A percentile compares a stretch with the other conserved stretches of the same genome.
Conservation (phyloP, 2,329 filamentous ascomycete species). For the Pleurostoma richardsiae region DNA sequence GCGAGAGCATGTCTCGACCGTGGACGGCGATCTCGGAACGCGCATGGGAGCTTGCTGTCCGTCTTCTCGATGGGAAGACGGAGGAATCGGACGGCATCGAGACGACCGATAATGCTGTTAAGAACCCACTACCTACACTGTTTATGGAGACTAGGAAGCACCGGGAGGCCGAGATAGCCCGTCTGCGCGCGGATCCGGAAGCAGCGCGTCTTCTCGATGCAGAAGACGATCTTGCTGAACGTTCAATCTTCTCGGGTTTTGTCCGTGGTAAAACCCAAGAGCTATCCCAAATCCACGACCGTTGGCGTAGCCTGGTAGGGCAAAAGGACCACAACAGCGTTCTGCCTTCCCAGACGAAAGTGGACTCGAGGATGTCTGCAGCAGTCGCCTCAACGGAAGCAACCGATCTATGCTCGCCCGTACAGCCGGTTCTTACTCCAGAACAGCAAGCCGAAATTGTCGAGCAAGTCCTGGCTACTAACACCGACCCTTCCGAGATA, state of each 20-base stretch:
- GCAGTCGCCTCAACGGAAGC: too few species aligned
- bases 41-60: background rate
- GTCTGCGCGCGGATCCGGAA: background rate
- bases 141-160: background rate
- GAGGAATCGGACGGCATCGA: background rate
- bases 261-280: background rate
- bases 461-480: too few species aligned
- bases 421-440: too few species aligned
- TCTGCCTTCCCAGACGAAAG: too few species aligned
- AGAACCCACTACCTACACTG: background rate
- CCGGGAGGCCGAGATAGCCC: background rate
- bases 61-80: background rate
- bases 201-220: background rate
- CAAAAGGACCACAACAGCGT: too few species aligned
- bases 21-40: background rate
- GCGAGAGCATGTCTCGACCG: background rate
- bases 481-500: too few species aligned
- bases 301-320: conserved; percentile 16
- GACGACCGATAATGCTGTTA: background rate
- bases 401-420: too few species aligned
- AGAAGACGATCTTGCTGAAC: background rate
- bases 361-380: too few species aligned
- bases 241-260: background rate
- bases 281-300: conserved; percentile 19
- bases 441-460: too few species aligned